phyloP scores from a whole-genome alignment of 805 yeast species.

The Candida saitoana region DNA sequence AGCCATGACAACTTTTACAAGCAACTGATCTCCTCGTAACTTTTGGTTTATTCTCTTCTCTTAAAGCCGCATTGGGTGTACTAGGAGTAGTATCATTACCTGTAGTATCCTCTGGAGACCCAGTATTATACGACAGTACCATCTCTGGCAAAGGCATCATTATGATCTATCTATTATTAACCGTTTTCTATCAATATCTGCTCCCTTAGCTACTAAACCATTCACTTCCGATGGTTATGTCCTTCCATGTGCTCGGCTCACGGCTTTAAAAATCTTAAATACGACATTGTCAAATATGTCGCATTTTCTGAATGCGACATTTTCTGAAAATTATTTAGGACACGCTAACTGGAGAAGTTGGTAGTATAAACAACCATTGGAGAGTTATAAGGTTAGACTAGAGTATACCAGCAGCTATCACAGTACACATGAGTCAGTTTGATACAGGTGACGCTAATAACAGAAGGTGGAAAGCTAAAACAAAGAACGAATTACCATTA shows the following conservation, averaged over 20 bases:
- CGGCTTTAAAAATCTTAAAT: background rate
- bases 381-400: background rate
- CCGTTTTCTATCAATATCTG: background rate
- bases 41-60: constrained; percentile 5
- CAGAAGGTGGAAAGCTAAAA: constrained; percentile 1
- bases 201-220: background rate
- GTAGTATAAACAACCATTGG: no score
- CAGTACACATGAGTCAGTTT: background rate
- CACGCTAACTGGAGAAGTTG: no score
- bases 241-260: background rate
- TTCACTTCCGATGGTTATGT: background rate
- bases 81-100: background rate
- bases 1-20: constrained; percentile 71
- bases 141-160: background rate
- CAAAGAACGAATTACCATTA: constrained; percentile 22
- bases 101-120: constrained; percentile 1
- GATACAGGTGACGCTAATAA: background rate
- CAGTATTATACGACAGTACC: background rate
- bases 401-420: no score
- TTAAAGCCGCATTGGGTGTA: background rate
- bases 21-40: constrained; percentile 47
- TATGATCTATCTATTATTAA: background rate
- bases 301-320: no score
- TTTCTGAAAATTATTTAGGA: background rate
- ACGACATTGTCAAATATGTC: background rate